Evolutionary conservation across 164 flowering plant genomes (phyloP), one percentile per base, ranked within the genome.

Genomic region (Sextonia rubra): DNA sequence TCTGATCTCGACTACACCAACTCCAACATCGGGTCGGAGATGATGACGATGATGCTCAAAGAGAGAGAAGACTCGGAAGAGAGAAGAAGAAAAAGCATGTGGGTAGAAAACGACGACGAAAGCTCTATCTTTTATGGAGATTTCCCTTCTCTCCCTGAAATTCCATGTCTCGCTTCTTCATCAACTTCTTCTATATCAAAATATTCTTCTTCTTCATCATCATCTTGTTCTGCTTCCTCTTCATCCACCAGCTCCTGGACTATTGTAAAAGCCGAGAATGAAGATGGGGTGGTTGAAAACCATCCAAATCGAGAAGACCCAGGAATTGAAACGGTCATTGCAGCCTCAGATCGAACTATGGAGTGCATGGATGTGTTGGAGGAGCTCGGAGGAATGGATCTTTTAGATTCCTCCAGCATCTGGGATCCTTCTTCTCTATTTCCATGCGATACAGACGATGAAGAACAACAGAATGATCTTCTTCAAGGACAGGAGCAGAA

Each of bases 101-200:
- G 66, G 74, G 81, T 73, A 0, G 67, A 78, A 24, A 86, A 84
- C 56, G 64, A 75, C 11, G 64, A 82, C 27, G 88, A 84, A 55
- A 47, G 77, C 8, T 76, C 86, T 1, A 76, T 87, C 14, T 88
- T 87, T 74, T 85, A 83, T 74, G 79, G 29, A 9, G 91, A 85
- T 23, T 86, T 90, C 78, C 93, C 96, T 26, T 78, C 94, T 1
- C 82, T 95, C 0, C 93, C 94, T 0, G 91, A 92, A 68, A 92
- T 92, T 55, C 91, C 94, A 18, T 91, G 96, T 91, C 85, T 95
- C 84, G 91, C 97, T 1, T 88, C 94, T 0, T 82, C 97, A 0
- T 88, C 95, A 0, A 88, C 89, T 0, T 76, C 97, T 3, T 86
- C 90, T 4, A 63, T 76, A 15, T 48, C 65, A 23, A 29, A 83